Evolutionary conservation across 75 land plant genomes (phyloP).

Genomic region (Gnetum montanum): DNA sequence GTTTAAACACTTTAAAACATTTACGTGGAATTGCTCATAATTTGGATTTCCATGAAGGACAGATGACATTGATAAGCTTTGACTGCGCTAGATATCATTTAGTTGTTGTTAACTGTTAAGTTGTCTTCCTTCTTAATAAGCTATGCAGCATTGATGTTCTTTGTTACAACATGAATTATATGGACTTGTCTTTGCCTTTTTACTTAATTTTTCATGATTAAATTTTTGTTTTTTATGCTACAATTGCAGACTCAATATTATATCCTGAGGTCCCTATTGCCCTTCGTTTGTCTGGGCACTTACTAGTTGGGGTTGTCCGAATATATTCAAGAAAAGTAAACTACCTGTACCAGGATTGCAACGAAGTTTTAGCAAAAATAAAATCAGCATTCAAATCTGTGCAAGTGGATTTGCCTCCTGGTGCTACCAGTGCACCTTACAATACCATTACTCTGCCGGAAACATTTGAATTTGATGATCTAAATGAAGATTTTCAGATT

Average conservation of each 20-base stretch:
- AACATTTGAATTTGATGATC: constrained; percentile 76
- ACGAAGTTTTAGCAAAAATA: constrained; percentile 42
- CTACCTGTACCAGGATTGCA: constrained; percentile 74
- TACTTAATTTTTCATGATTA: no score
- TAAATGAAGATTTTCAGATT: constrained; percentile 35
- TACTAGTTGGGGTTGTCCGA: constrained; percentile 87
- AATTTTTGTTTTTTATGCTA: neutral
- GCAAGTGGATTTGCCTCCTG: constrained; percentile 60
- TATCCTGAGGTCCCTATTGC: constrained; percentile 46
- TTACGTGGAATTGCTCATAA: no score
- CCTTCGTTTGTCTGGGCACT: constrained; percentile 63
- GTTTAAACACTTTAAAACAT: no score
- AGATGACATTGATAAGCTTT: no score
- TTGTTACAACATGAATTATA: no score
- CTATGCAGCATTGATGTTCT: no score
- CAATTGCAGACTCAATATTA: constrained; percentile 27
- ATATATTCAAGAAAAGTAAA: constrained; percentile 90
- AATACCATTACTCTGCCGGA: constrained; percentile 79
- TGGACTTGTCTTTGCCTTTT: no score
- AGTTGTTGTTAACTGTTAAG: no score
- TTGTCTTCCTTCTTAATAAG: no score
- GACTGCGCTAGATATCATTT: no score
- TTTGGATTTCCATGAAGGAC: no score
- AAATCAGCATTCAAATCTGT: constrained; percentile 32
- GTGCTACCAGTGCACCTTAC: constrained; percentile 59